Evolutionary conservation across 2,329 filamentous ascomycete species (phyloP), one percentile per base, ranked within the genome.

Genomic region (Clarireedia monteithiana): DNA sequence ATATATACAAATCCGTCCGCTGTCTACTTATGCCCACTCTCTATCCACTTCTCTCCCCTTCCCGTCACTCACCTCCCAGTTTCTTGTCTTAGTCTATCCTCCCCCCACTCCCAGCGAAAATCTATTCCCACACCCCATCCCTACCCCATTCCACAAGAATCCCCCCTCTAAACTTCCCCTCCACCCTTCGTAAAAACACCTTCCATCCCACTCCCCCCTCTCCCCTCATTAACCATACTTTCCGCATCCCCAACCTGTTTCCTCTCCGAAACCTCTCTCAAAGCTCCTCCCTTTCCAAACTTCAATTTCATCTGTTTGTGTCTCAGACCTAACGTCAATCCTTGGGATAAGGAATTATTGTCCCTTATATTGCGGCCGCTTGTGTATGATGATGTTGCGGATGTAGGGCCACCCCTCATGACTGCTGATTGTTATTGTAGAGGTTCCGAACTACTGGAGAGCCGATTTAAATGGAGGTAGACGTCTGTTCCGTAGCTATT

Each of bases 371-470:
- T 42, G 14, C 38, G 17, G 44, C 34, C 44, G 40, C n/a, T 23
- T 9, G 4, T 9, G 6, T 7, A 7, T 7, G 5, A 30, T 15
- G 48, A 24, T 30, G 24, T 48, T 49, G 9, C 48, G 44, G 26
- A 38, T n/a, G 34, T 40, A 17, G 26, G 46, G 49, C 17, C 42
- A 55, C 85, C 86, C 82, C 87, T 90, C 86, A 85, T 91, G 87
- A 89, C 87, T 80, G 86, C 85, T 68, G 64, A 62, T 70, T 85
- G 79, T 82, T 94, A 97, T 89, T 96, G 92, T 51, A 99, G 79
- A 63, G 94, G 94, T 73, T 99, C 94, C 26, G 91, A 96, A 39
- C 90, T 96, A 63, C 90, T 96, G 45, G 91, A 96, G 26, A 99
- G 81, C 55, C 94, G 84, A 76, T 99, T 99, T 50, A 99, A 83